Conservation (phyloP, 306 rosid species). For the Carpinus viminea region DNA sequence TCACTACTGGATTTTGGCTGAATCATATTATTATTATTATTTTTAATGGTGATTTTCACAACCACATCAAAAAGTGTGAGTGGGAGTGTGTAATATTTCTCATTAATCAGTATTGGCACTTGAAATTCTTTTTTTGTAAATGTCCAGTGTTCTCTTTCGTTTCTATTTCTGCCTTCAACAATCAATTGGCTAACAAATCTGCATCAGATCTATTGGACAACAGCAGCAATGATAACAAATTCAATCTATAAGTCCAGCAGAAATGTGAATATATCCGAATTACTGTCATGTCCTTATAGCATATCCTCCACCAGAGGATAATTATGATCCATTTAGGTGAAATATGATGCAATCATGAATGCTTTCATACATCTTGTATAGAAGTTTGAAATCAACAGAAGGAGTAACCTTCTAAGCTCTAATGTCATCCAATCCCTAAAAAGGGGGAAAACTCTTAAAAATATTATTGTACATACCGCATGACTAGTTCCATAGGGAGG, state of each 20-base stretch:
- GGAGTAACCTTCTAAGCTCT: background rate
- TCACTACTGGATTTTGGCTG: too few species aligned
- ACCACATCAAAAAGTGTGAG: too few species aligned
- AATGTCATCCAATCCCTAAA: background rate
- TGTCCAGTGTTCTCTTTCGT: background rate
- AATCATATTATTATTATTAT: too few species aligned
- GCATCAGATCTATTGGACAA: background rate
- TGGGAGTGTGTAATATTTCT: too few species aligned
- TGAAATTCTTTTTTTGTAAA: background rate
- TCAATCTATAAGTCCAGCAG: background rate
- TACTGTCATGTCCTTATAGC: background rate
- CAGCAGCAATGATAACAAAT: background rate
- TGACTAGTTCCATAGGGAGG: constrained; percentile 64
- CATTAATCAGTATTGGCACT: background rate
- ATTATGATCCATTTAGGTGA: background rate
- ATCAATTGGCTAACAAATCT: background rate
- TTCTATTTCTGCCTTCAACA: background rate
- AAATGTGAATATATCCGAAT: background rate
- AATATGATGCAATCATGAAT: background rate
- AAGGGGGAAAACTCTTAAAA: background rate
- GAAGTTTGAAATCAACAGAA: background rate
- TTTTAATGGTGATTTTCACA: too few species aligned
- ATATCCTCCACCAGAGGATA: background rate
- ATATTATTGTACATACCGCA: constrained; percentile 57
- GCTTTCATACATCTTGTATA: background rate